These are phyloP conservation scores for Hevea brasiliensis DNA, from an alignment of 345 rosid species.

Conservation along the genomic window DNA sequence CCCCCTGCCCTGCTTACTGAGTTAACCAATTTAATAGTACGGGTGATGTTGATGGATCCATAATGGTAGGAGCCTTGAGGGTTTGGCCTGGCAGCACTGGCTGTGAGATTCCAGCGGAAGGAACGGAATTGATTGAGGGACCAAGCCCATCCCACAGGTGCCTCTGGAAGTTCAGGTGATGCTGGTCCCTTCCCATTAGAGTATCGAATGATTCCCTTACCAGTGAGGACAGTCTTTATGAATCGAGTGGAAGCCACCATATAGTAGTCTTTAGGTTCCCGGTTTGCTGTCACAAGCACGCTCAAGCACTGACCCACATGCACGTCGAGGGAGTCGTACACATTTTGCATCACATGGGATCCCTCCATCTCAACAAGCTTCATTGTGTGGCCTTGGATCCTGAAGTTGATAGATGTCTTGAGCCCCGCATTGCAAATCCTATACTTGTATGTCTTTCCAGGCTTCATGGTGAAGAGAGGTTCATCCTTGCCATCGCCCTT, in stretches of 20 bases:
- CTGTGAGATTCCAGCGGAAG: slow-evolving; percentile 41
- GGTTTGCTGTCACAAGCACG: slow-evolving; percentile 31
- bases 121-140: slow-evolving; percentile 41
- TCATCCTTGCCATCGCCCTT: slow-evolving; percentile 24
- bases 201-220: slow-evolving; percentile 27
- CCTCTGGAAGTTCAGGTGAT: slow-evolving; percentile 28
- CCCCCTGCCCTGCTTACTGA: slow-evolving; percentile 19
- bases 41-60: slow-evolving; percentile 38
- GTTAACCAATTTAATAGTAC: slow-evolving; percentile 33
- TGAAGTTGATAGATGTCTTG: slow-evolving; percentile 35
- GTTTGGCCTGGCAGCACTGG: slow-evolving; percentile 44
- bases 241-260: slow-evolving; percentile 38
- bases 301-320: slow-evolving; percentile 33
- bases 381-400: slow-evolving; percentile 35
- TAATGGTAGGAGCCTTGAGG: slow-evolving; percentile 45
- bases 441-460: slow-evolving; percentile 37
- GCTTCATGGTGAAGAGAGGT: slow-evolving; percentile 37
- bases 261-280: slow-evolving; percentile 33
- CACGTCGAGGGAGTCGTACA: slow-evolving; percentile 32
- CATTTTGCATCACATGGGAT: slow-evolving; percentile 35
- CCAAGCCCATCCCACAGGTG: slow-evolving; percentile 44
- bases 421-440: slow-evolving; percentile 33
- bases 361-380: slow-evolving; percentile 29
- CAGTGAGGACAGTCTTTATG: slow-evolving; percentile 23
- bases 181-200: slow-evolving; percentile 26